Evolutionary conservation across 768 basidiomycete species (phyloP).

Genomic region (Ephemerocybe angulata): DNA sequence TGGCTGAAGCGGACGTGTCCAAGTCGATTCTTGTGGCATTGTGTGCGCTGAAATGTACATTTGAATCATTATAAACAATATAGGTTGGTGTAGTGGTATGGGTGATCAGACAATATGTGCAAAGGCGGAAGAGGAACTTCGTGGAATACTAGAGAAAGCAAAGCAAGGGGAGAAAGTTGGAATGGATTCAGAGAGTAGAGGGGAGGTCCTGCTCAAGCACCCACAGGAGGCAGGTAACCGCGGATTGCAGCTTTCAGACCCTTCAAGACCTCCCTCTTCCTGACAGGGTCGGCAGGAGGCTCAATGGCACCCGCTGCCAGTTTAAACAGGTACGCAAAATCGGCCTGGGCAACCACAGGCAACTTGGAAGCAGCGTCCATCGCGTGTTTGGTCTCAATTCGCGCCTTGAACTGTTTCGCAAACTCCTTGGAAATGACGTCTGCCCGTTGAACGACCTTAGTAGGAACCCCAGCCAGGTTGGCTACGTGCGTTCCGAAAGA

Average conservation of each 20-base stretch:
- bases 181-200: background rate
- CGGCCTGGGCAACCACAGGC: slow-evolving; percentile 81
- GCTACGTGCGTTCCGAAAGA: slow-evolving; percentile 96
- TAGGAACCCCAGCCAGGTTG: slow-evolving; percentile 87
- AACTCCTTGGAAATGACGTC: slow-evolving; percentile 84
- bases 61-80: too few relatives aligned
- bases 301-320: slow-evolving; percentile 51
- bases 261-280: slow-evolving; percentile 49
- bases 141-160: background rate
- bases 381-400: slow-evolving; percentile 62
- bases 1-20: too few relatives aligned
- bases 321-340: slow-evolving; percentile 77
- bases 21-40: too few relatives aligned
- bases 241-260: slow-evolving; percentile 41
- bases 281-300: slow-evolving; percentile 52
- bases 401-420: slow-evolving; percentile 81
- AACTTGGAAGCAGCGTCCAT: slow-evolving; percentile 52
- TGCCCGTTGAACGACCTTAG: slow-evolving; percentile 81
- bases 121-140: too few relatives aligned
- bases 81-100: background rate
- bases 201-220: background rate
- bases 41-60: too few relatives aligned
- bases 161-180: background rate
- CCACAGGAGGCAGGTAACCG: background rate
- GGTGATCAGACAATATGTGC: too few relatives aligned